A percentile compares a stretch with the other conserved stretches of the same genome.
phyloP scores from a whole-genome alignment of 2,329 filamentous ascomycete species.

The Pseudogymnoascus sp. region DNA sequence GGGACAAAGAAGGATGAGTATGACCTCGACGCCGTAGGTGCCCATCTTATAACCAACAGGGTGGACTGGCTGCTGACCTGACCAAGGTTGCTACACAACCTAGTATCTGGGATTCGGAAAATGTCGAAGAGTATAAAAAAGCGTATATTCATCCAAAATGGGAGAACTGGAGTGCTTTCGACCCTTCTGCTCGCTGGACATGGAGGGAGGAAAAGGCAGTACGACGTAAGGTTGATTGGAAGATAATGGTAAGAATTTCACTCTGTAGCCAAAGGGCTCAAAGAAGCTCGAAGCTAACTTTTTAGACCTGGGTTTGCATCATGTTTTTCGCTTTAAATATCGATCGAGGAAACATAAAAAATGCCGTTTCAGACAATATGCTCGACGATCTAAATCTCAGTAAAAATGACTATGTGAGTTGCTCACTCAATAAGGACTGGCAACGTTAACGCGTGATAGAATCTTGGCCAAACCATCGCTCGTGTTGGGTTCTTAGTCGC shows the following conservation, averaged over 20 bases:
- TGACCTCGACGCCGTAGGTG: background rate
- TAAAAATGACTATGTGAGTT: constrained; percentile 41
- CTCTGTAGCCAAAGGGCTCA: background rate
- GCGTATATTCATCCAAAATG: constrained; percentile 14
- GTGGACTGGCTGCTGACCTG: background rate
- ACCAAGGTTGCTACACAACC: background rate
- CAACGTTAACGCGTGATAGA: constrained; percentile 24
- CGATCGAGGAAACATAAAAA: constrained; percentile 49
- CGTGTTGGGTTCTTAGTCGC: constrained; percentile 45
- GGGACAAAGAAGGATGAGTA: background rate
- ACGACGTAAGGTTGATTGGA: constrained; percentile 21
- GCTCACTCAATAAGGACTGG: constrained; percentile 19
- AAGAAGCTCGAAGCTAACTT: background rate
- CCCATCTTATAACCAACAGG: background rate
- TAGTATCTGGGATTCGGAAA: background rate
- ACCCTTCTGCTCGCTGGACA: constrained; percentile 21
- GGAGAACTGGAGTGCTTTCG: constrained; percentile 21
- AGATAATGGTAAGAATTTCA: constrained; percentile 24
- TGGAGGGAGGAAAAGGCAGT: constrained; percentile 21
- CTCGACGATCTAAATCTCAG: constrained; percentile 40
- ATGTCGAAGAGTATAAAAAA: constrained; percentile 17
- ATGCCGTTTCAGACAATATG: constrained; percentile 54
- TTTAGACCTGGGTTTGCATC: constrained; percentile 34
- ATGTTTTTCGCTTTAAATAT: constrained; percentile 56
- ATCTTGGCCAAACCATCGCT: constrained; percentile 48